Percentiles rank a stretch among this genome's conserved stretches.
These are phyloP conservation scores for Aplosporella prunicola DNA, from an alignment of 2,329 filamentous ascomycete genomes.

Conservation along the genomic window DNA sequence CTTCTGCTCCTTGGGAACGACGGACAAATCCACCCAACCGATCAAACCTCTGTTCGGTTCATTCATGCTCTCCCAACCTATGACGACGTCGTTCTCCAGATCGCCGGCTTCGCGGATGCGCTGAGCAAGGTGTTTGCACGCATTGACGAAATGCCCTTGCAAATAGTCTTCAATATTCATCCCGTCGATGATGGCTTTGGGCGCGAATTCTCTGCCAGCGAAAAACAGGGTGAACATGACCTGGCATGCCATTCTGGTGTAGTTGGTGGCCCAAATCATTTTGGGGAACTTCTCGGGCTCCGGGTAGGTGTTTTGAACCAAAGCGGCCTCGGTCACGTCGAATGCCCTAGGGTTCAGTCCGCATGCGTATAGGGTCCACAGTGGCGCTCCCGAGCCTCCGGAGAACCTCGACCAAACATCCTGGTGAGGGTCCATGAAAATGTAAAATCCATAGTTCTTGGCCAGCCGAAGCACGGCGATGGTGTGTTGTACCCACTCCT, in stretches of 20 bases:
- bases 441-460: slow-evolving; percentile 84
- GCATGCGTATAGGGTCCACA: slow-evolving; percentile 96
- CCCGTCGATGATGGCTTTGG: slow-evolving; percentile 90
- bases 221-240: slow-evolving; percentile 95
- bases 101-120: slow-evolving; percentile 85
- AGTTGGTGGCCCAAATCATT: slow-evolving; percentile 99
- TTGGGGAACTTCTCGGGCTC: slow-evolving; percentile 82
- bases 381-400: slow-evolving; percentile 87
- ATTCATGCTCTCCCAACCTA: slow-evolving; percentile 95
- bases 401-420: slow-evolving; percentile 97
- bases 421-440: slow-evolving; percentile 98
- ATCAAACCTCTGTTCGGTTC: slow-evolving; percentile 87
- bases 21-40: slow-evolving; percentile 70
- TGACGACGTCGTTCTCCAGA: slow-evolving; percentile 74
- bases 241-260: slow-evolving; percentile 74
- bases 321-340: slow-evolving; percentile 74
- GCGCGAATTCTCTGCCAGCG: slow-evolving; percentile 80
- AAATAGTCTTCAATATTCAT: slow-evolving; percentile 95
- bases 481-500: slow-evolving; percentile 86
- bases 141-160: slow-evolving; percentile 73
- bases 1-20: slow-evolving; percentile 77
- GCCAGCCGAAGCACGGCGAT: slow-evolving; percentile 75
- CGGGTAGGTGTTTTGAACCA: slow-evolving; percentile 90
- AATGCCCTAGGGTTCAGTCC: slow-evolving; percentile 83
- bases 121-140: slow-evolving; percentile 70